Base-by-base conservation (phyloP, 2,329 filamentous ascomycete species). In the Gliomastix tumulicola region DNA sequence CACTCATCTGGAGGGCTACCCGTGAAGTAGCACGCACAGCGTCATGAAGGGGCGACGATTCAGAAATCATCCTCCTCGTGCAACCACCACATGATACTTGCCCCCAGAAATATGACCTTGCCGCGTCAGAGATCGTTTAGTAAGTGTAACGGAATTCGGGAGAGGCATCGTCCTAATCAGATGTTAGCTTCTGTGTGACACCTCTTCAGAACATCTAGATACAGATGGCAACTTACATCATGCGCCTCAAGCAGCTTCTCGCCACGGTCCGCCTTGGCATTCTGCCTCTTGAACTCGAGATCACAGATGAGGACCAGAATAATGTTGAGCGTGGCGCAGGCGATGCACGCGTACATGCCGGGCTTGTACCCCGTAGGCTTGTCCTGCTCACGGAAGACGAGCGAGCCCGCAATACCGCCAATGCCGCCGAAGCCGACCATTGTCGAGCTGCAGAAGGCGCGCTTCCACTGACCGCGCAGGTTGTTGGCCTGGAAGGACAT, bases 401-500 rank as follows among this genome's bases (percentile, higher is more conserved):
- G 65, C 46, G 75, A 77, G 19, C 84, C 84, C 2, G 76, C 75
- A 44, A 92, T 92, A 22, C 87, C 86, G 25, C 87, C 87, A 19
- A 94, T 66, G 3, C 84, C 85, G 7, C 85, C 85, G 34, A 84
- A 77, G 2, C 82, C 83, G 4, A 92, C 82, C 3, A 90, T 71
- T 0, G 80, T 82, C 3, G 86, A 84, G 41, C 78, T 84, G 55
- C 78, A 82, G 47, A 92, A 81, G 1, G 86, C 86, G 33, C 88
- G 77, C 65, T 90, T 94, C 85, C 86, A 94, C 62, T 92, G 86
- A 0, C 86, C 87, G 36, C 84, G 79, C 51, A 94, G 82, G 59
- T 94, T 94, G 62, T 90, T 92, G 30, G 85, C 84, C 63, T 90
- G 86, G 63, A 87, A 92, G 0, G 84, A 74, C 65, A 94, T 77